Evolutionary conservation across 768 basidiomycete genomes (phyloP), one percentile per base, ranked within the genome.

Genomic region (Auricularia sp.): DNA sequence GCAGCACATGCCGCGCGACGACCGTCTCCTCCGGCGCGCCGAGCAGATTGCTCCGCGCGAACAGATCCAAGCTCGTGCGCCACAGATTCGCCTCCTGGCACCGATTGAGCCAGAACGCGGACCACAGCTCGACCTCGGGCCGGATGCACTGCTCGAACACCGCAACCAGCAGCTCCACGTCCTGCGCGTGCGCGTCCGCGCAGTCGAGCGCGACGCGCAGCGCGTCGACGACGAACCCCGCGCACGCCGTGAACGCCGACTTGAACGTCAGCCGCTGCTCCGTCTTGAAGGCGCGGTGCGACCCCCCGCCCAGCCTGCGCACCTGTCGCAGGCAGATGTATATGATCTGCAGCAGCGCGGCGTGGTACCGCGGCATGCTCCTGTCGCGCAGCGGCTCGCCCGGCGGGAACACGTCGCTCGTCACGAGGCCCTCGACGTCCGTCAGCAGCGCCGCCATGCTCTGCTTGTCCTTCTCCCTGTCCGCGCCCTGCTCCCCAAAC

Each of bases 51-150:
- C 83, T 82, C 64, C 83, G 81, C 35, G 80, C 81, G 68, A 88
- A 83, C 0, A 94, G 78, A 47, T 92, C 85, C 34, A 96, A 78
- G 68, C 90, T 92, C 3, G 82, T 77, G 44, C 83, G 81, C 69
- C 95, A 85, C 33, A 93, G 81, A 70, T 91, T 88, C 35, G 85
- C 85, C 71, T 93, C 90, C 70, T 92, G 87, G 65, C 90, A 88
- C 53, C 84, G 79, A 18, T 86, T 79, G 51, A 98, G 78, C 95
- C 95, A 98, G 23, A 84, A 72, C 1, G 84, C 77, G 0, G 89
- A 85, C 0, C 91, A 87, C 0, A 82, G 78, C 43, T 82, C 85
- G 65, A 92, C 77, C 64, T 90, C 87, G 2, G 80, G 77, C 8
- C 84, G 81, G 6, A 84, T 90, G 71, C 87, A 88, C 70, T 91